A percentile compares a stretch with the other conserved stretches of the same genome.
Conservation (phyloP, 345 rosid genomes). For the Populus nigra region DNA sequence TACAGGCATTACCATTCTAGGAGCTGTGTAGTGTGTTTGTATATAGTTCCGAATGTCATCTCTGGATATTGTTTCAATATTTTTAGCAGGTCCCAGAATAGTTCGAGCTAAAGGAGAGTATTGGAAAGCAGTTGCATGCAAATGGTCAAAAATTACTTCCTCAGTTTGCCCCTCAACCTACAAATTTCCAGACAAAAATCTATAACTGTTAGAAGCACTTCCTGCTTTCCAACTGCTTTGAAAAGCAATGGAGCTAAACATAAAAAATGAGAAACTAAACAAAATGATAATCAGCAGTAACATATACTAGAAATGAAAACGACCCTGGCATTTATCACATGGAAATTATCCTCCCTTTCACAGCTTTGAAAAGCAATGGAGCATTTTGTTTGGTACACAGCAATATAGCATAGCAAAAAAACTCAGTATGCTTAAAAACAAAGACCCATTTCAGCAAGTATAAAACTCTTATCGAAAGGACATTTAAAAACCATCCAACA, state of each 20-base stretch:
- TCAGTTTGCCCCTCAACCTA: slow-evolving; percentile 92
- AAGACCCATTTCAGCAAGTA: neutral
- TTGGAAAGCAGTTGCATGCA: slow-evolving; percentile 97
- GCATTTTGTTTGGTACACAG: neutral
- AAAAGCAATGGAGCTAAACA: too few relatives aligned
- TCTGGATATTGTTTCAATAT: slow-evolving; percentile 71
- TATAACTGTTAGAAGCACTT: neutral
- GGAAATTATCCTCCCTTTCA: neutral
- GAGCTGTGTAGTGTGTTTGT: slow-evolving; percentile 92
- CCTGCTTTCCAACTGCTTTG: too few relatives aligned
- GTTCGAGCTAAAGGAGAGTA: slow-evolving; percentile 89
- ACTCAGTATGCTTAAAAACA: neutral
- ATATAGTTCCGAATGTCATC: slow-evolving; percentile 78
- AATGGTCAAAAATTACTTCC: slow-evolving; percentile 93
- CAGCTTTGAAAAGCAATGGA: neutral
- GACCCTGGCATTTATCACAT: neutral
- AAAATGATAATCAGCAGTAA: neutral
- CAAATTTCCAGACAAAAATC: slow-evolving; percentile 13
- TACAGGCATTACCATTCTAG: slow-evolving; percentile 70
- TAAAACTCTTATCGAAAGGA: neutral
- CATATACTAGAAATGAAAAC: neutral
- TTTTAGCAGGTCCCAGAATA: slow-evolving; percentile 88
- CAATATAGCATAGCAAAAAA: neutral
- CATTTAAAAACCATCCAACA: neutral
- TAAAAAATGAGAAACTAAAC: neutral